phyloP scores from a whole-genome alignment of 2,329 filamentous ascomycete species.

The Colletotrichum costaricense region DNA sequence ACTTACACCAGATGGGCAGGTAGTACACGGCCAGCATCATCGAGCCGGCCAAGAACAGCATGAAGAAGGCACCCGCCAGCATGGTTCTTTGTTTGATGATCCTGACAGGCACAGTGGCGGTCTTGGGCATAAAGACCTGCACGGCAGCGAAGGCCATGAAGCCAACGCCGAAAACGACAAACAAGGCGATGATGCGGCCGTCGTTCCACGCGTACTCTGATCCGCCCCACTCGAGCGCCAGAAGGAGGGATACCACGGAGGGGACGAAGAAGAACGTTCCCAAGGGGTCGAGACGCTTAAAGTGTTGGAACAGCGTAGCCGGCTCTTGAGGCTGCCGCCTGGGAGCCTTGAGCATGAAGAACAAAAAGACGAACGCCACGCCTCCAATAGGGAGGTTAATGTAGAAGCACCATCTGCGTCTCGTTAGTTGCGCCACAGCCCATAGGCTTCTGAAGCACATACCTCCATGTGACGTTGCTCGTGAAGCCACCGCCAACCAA shows the following conservation, averaged over 20 bases:
- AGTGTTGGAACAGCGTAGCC: constrained; percentile 51
- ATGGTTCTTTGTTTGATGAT: constrained; percentile 68
- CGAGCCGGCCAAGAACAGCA: constrained; percentile 58
- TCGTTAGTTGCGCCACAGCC: neutral
- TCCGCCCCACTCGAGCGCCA: constrained; percentile 74
- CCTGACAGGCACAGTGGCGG: constrained; percentile 66
- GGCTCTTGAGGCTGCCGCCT: constrained; percentile 41
- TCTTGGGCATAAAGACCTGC: constrained; percentile 64
- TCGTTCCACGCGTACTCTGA: constrained; percentile 62
- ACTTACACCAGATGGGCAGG: constrained; percentile 66
- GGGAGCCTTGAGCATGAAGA: constrained; percentile 60
- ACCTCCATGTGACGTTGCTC: constrained; percentile 59
- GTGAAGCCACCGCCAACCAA: constrained; percentile 66
- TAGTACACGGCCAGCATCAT: constrained; percentile 68
- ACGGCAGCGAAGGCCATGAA: constrained; percentile 60
- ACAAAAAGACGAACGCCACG: constrained; percentile 59
- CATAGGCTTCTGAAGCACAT: neutral
- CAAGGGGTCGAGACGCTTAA: constrained; percentile 66
- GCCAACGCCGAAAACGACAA: constrained; percentile 61
- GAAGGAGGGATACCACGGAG: constrained; percentile 67
- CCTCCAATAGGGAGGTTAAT: constrained; percentile 68
- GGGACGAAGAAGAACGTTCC: constrained; percentile 71
- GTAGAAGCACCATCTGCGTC: constrained; percentile 65
- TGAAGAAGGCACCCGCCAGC: constrained; percentile 56
- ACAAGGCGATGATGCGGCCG: constrained; percentile 65